Evolutionary conservation across 352 stramenopile genomes (phyloP).

Genomic region (Globisporangium paddicum): DNA sequence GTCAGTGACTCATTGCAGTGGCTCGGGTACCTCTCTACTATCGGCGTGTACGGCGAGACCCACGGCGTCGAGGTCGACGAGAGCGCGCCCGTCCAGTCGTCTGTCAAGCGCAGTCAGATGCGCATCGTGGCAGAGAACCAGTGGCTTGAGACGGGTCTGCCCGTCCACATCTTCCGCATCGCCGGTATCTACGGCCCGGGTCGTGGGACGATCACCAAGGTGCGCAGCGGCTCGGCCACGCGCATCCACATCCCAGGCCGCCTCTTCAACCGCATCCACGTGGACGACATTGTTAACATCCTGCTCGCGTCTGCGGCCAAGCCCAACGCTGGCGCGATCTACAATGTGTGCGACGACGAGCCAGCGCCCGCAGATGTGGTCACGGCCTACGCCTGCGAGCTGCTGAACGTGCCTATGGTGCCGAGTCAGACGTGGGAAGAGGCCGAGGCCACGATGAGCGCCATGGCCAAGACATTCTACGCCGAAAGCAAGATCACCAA

Average conservation of each 20-base stretch:
- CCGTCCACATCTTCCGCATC: constrained; percentile 86
- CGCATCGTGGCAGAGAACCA: constrained; percentile 70
- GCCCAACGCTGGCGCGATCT: constrained; percentile 64
- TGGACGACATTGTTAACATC: constrained; percentile 86
- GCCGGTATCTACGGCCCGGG: constrained; percentile 90
- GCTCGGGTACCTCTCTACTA: constrained; percentile 90
- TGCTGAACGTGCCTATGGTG: constrained; percentile 48
- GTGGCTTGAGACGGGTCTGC: constrained; percentile 70
- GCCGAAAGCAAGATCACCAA: constrained; percentile 77
- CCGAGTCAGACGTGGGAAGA: constrained; percentile 68
- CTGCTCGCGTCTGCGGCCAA: constrained; percentile 60
- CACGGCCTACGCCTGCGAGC: constrained; percentile 68
- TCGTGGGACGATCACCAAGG: constrained; percentile 73
- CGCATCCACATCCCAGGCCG: constrained; percentile 72
- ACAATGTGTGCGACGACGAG: constrained; percentile 90
- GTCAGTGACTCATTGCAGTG: constrained; percentile 59
- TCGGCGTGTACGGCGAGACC: constrained; percentile 92
- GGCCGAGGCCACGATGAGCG: constrained; percentile 67
- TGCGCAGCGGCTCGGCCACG: constrained; percentile 58
- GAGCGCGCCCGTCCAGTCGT: constrained; percentile 60
- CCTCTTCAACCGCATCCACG: constrained; percentile 88
- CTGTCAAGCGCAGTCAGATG: constrained; percentile 59
- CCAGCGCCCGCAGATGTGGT: constrained; percentile 79
- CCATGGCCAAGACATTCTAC: constrained; percentile 86
- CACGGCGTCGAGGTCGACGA: constrained; percentile 83